Conservation (phyloP, 2,329 filamentous ascomycete genomes). For the Diaporthe sp. region DNA sequence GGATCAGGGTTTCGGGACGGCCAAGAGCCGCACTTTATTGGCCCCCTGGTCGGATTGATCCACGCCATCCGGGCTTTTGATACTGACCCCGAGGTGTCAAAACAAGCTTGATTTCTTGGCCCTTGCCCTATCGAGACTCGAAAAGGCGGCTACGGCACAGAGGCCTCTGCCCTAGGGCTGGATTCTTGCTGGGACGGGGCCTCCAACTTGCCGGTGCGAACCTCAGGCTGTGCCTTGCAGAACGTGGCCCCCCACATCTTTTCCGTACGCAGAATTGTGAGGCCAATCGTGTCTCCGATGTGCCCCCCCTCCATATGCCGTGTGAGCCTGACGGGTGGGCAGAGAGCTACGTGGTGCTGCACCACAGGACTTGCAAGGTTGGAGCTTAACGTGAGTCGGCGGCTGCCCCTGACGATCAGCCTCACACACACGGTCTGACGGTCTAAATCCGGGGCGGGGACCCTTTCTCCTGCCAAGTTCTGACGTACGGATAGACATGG, state of each 20-base stretch:
- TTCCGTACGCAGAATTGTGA: not conserved
- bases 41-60: constrained; percentile 5
- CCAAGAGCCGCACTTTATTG: constrained; percentile 23
- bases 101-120: constrained; percentile 31
- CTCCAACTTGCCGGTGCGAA: constrained; percentile 10
- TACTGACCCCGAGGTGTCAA: constrained; percentile 21
- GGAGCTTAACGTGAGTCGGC: constrained; percentile 22
- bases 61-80: constrained; percentile 30
- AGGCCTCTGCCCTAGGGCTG: not conserved
- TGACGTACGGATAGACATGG: not conserved
- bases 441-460: constrained; percentile 16
- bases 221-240: not conserved
- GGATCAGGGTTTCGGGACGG: constrained; percentile 31
- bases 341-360: constrained; percentile 15
- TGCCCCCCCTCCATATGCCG: constrained; percentile 13
- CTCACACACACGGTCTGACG: constrained; percentile 16
- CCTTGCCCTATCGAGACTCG: not conserved
- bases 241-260: not conserved
- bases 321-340: not conserved
- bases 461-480: constrained; percentile 15
- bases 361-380: constrained; percentile 11
- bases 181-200: constrained; percentile 1
- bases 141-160: not conserved
- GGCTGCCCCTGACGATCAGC: constrained; percentile 23
- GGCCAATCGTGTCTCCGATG: constrained; percentile 23